Base-by-base conservation (phyloP, 306 rosid species). In the Vigna unguiculata region DNA sequence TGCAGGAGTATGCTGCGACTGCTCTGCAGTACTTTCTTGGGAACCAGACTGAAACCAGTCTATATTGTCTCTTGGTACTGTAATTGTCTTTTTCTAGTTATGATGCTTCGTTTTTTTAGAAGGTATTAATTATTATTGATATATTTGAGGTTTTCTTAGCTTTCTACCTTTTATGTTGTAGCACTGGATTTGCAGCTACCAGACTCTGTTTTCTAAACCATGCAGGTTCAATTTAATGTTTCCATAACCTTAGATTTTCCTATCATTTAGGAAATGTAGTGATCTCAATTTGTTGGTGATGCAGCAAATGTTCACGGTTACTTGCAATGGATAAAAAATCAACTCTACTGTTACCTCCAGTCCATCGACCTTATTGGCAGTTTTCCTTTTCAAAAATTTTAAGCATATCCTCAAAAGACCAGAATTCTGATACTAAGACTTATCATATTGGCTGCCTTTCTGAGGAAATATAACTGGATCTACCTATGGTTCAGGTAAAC, bases 181-280 rank as follows among this genome's bases (percentile, higher is more conserved):
- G 99, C 97, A 84, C 78, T 92, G 97, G 99, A 81, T 95, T 82
- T 88, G 97, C 87, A 83, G 93, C 92, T 90, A 90, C 77, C 97
- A 88, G 76, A 83, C 84, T 83, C 69, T 95, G 60, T 90, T 89
- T 86, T 81, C 90, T 70, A 92, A 81, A 83, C 72, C 79, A 71
- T 95, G 97, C 96, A 92, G 97, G 98, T 92, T 66, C 16, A 45
- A 14, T 72, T 76, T 51, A 43, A 73, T 43, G 17, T 73, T 64
- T 79, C 64, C 72, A 58, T 46, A 32, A 62, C 17, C 25, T 72
- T 30, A 14, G n/a, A 46, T 68, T 83, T 84, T 71, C 51, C 3
- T 78, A 20, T 77, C 74, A 11, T 28, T 16, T 68, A 48, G 75
- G 75, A 11, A 24, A 63, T 73, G 69, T 72, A 17, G 52, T 74